phyloP scores from a whole-genome alignment of 306 rosid species.

The Quercus robur region DNA sequence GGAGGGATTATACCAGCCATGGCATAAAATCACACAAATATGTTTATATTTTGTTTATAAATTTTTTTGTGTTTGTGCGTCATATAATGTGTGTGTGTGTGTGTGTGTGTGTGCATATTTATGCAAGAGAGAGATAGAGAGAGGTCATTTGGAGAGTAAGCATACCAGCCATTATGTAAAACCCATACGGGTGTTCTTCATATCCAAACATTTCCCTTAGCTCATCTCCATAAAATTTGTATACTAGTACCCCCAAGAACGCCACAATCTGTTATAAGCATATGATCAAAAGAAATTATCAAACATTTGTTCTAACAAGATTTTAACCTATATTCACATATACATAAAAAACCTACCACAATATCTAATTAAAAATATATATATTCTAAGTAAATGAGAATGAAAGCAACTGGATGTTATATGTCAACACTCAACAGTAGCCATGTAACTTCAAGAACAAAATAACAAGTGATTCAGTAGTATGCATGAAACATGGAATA shows the following conservation, averaged over 20 bases:
- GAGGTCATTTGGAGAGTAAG: conserved; percentile 2
- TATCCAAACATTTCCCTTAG: conserved; percentile 97
- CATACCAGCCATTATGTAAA: conserved; percentile 94
- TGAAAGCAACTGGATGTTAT: not conserved
- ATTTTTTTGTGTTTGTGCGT: not conserved
- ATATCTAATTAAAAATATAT: conserved; percentile 15
- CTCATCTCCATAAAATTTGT: conserved; percentile 95
- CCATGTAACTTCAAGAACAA: conserved; percentile 13
- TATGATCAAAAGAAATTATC: conserved; percentile 19
- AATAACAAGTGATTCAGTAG: not conserved
- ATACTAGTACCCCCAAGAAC: conserved; percentile 88
- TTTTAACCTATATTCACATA: not conserved
- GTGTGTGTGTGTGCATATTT: not conserved
- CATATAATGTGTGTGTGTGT: not conserved
- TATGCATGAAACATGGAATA: not conserved
- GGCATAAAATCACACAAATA: not conserved
- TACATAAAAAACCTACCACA: not conserved
- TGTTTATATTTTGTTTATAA: not conserved
- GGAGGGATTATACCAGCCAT: not conserved
- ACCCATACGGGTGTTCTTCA: conserved; percentile 97
- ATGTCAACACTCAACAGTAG: not conserved
- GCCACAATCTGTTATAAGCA: conserved; percentile 78
- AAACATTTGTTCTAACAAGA: conserved; percentile 17
- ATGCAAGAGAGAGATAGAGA: not conserved
- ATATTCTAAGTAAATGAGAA: not conserved